Evolutionary conservation across 257 asterid genomes (phyloP).

Genomic region (Nicotiana benthamiana): DNA sequence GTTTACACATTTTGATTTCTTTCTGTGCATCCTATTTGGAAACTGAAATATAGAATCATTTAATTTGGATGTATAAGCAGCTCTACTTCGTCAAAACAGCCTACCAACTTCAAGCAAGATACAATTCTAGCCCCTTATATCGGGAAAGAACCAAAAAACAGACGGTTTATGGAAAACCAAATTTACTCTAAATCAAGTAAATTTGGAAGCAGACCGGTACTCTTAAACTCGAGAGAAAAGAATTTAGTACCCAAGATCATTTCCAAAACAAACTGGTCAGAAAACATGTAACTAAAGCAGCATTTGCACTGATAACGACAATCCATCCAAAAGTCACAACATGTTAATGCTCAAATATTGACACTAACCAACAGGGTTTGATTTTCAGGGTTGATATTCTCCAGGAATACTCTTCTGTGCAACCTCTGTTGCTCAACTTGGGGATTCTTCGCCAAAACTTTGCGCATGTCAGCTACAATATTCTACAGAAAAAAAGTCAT

Average conservation of each 20-base stretch:
- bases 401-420: slow-evolving; percentile 87
- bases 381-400: slow-evolving; percentile 69
- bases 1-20: neutral
- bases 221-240: neutral
- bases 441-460: slow-evolving; percentile 84
- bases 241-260: neutral
- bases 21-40: neutral
- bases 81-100: neutral
- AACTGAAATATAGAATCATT: neutral
- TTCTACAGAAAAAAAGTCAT: slow-evolving; percentile 34
- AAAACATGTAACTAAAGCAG: neutral
- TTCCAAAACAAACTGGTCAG: neutral
- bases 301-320: neutral
- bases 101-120: neutral
- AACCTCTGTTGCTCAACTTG: slow-evolving; percentile 92
- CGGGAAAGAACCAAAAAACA: neutral
- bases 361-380: slow-evolving; percentile 81
- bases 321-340: slow-evolving; percentile 1
- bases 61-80: neutral
- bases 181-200: neutral
- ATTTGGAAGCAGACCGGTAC: neutral
- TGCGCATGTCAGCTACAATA: slow-evolving; percentile 96
- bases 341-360: slow-evolving; percentile 16
- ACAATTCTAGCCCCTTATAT: neutral
- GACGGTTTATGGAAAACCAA: neutral